phyloP scores from a whole-genome alignment of 768 basidiomycete species.

The Serendipita sp. region DNA sequence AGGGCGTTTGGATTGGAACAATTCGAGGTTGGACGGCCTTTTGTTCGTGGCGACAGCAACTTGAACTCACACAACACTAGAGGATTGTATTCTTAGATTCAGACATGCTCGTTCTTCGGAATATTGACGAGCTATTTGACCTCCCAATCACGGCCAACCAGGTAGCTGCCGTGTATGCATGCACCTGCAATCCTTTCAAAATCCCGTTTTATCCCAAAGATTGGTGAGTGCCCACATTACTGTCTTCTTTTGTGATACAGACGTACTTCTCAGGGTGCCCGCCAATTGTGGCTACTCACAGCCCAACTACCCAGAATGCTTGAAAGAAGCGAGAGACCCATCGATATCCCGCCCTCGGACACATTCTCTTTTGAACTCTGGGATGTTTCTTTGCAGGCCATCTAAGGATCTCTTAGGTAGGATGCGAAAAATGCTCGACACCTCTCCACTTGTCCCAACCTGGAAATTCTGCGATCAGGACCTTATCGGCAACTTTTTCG shows the following conservation, averaged over 20 bases:
- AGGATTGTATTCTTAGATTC: slow-evolving; percentile 63
- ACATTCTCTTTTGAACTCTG: slow-evolving; percentile 76
- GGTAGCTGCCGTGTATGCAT: slow-evolving; percentile 82
- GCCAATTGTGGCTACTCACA: slow-evolving; percentile 74
- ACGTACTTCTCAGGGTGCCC: slow-evolving; percentile 49
- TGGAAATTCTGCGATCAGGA: slow-evolving; percentile 90
- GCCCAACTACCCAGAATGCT: slow-evolving; percentile 30
- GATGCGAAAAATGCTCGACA: slow-evolving; percentile 42
- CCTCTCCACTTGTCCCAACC: slow-evolving; percentile 34
- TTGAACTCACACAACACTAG: slow-evolving; percentile 11
- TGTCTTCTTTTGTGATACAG: background rate
- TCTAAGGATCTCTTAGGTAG: slow-evolving; percentile 37
- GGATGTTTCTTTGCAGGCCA: slow-evolving; percentile 72
- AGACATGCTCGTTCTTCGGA: slow-evolving; percentile 71
- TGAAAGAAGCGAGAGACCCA: slow-evolving; percentile 27
- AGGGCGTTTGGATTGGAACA: slow-evolving; percentile 3
- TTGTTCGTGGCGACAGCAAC: background rate
- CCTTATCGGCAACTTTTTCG: slow-evolving; percentile 65
- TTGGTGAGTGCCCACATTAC: slow-evolving; percentile 35
- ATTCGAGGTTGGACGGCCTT: background rate
- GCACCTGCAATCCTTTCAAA: slow-evolving; percentile 85
- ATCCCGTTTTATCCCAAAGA: slow-evolving; percentile 75
- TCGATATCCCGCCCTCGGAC: slow-evolving; percentile 43
- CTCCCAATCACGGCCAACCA: slow-evolving; percentile 28
- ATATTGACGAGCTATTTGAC: slow-evolving; percentile 53